phyloP scores from a whole-genome alignment of 805 yeast species.

The Komagataella kurtzmanii region DNA sequence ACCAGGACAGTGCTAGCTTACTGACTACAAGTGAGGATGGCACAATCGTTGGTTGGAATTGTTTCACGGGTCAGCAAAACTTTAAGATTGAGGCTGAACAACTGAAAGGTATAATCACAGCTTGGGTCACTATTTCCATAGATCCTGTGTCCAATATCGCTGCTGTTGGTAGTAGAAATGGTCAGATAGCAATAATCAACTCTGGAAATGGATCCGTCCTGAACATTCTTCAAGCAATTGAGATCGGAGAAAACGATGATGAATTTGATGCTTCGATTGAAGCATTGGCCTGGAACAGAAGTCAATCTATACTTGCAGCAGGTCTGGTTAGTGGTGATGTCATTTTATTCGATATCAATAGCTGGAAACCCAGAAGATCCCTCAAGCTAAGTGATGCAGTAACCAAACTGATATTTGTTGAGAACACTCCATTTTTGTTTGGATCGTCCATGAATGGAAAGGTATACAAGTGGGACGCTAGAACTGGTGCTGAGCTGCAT shows the following conservation, averaged over 20 bases:
- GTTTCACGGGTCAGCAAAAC: conserved; percentile 57
- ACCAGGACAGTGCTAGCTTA: conserved; percentile 46
- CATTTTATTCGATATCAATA: conserved; percentile 66
- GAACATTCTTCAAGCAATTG: conserved; percentile 51
- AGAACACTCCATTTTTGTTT: conserved; percentile 41
- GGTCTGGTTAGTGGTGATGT: conserved; percentile 87
- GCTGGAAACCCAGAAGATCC: conserved; percentile 76
- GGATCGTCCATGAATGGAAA: conserved; percentile 79
- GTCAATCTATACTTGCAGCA: conserved; percentile 55
- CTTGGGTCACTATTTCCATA: conserved; percentile 74
- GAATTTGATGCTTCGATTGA: conserved; percentile 61
- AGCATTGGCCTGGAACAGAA: conserved; percentile 62
- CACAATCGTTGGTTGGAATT: conserved; percentile 78
- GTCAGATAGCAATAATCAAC: conserved; percentile 70
- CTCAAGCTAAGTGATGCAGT: conserved; percentile 68
- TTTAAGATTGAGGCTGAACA: conserved; percentile 56
- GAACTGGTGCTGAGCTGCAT: conserved; percentile 69
- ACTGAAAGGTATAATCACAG: conserved; percentile 63
- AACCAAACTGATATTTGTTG: conserved; percentile 63
- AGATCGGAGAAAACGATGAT: conserved; percentile 38
- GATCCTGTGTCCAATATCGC: conserved; percentile 32
- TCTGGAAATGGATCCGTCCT: conserved; percentile 61
- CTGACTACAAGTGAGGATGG: conserved; percentile 81
- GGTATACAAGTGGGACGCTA: conserved; percentile 77
- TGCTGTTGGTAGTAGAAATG: conserved; percentile 84